These are phyloP conservation scores for Boletus bicolor DNA, from an alignment of 768 basidiomycete genomes.

Conservation along the genomic window DNA sequence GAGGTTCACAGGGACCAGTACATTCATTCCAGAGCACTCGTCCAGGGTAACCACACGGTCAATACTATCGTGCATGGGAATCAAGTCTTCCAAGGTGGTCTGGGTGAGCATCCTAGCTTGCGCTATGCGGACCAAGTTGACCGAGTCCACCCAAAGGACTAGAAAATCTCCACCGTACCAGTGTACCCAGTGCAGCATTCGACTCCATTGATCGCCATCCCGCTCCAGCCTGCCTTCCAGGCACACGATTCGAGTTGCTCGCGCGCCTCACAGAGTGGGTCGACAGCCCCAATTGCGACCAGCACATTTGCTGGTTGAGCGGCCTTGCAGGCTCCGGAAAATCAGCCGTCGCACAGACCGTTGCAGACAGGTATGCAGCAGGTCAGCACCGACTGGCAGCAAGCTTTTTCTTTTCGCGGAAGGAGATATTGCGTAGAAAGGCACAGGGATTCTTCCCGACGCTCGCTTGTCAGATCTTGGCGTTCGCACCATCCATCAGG, in stretches of 20 bases:
- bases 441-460: constrained; percentile 28
- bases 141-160: constrained; percentile 6
- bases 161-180: constrained; percentile 10
- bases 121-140: background rate
- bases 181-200: constrained; percentile 13
- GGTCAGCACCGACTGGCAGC: constrained; percentile 26
- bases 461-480: constrained; percentile 32
- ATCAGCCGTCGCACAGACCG: constrained; percentile 28
- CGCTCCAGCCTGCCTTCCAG: constrained; percentile 7
- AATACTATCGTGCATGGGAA: constrained; percentile 20
- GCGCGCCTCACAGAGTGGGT: constrained; percentile 14
- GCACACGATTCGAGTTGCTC: constrained; percentile 18
- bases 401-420: constrained; percentile 10
- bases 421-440: constrained; percentile 19
- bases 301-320: constrained; percentile 22
- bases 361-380: constrained; percentile 23
- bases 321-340: constrained; percentile 24
- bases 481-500: constrained; percentile 13
- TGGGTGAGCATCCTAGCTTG: constrained; percentile 4
- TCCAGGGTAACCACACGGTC: constrained; percentile 13
- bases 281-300: constrained; percentile 3
- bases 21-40: constrained; percentile 2
- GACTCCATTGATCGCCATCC: constrained; percentile 20
- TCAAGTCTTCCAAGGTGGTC: constrained; percentile 13
- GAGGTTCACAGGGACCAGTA: constrained; percentile 20